Percentiles rank a stretch among this genome's conserved stretches.
These are phyloP conservation scores for Fusarium mundagurra DNA, from an alignment of 2,329 filamentous ascomycete species.

Conservation along the genomic window DNA sequence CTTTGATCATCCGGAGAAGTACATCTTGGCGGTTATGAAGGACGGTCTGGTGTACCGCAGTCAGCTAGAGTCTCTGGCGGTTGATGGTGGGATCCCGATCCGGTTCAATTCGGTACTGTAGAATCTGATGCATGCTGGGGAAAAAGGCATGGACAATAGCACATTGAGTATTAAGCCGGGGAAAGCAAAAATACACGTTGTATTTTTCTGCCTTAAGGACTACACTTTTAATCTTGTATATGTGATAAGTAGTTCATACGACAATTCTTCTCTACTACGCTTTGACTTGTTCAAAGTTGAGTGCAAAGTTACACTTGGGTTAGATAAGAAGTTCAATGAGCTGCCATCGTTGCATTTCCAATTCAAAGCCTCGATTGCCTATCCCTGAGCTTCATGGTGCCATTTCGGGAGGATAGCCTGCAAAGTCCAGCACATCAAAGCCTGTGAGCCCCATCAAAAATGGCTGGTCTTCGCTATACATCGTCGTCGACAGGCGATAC, in stretches of 20 bases:
- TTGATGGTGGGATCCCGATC: background rate
- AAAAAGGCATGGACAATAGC: too few species aligned
- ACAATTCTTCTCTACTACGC: too few species aligned
- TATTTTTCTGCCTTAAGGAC: rapidly evolving
- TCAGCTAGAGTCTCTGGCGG: background rate
- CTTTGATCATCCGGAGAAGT: background rate
- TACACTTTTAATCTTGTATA: rapidly evolving
- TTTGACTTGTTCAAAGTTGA: background rate
- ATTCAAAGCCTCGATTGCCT: too few species aligned
- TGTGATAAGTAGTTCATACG: rapidly evolving
- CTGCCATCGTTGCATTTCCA: too few species aligned
- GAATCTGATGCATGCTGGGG: rapidly evolving
- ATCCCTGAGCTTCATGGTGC: rapidly evolving
- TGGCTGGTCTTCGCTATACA: background rate
- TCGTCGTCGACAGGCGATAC: background rate
- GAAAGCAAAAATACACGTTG: background rate
- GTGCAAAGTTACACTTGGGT: rapidly evolving
- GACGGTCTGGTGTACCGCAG: background rate
- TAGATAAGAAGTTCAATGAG: rapidly evolving
- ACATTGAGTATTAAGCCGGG: background rate
- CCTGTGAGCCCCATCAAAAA: background rate
- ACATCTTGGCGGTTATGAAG: background rate
- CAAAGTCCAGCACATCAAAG: background rate
- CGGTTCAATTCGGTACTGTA: background rate
- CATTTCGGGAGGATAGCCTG: background rate